These are phyloP conservation scores for Lactifluus volemus DNA, from an alignment of 768 basidiomycete genomes.

Conservation along the genomic window DNA sequence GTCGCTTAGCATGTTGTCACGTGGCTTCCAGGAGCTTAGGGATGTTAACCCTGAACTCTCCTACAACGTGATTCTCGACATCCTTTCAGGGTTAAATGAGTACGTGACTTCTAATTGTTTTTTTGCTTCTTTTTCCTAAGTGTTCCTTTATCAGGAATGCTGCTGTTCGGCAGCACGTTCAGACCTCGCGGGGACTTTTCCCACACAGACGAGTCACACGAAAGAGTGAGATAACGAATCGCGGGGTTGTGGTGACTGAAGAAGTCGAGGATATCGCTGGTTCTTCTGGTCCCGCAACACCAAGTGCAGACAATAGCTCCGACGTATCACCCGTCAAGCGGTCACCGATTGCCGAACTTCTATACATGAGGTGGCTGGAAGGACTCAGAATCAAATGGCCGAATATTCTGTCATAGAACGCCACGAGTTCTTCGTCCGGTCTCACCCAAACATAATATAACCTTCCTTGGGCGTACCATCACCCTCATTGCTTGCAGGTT, in stretches of 20 bases:
- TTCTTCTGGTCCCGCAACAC: conserved; percentile 25
- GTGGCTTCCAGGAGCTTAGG: conserved; percentile 83
- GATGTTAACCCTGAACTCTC: conserved; percentile 78
- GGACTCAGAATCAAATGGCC: conserved; percentile 90
- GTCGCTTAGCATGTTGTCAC: conserved; percentile 78
- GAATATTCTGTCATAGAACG: conserved; percentile 37
- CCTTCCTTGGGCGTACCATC: background rate
- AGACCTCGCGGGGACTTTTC: conserved; percentile 72
- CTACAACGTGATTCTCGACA: conserved; percentile 81
- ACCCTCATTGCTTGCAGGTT: background rate
- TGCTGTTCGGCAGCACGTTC: conserved; percentile 73
- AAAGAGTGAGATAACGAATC: conserved; percentile 78
- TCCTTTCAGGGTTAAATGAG: conserved; percentile 89
- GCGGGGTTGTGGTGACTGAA: conserved; percentile 77
- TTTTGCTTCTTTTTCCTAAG: conserved; percentile 3
- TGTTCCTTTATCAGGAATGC: conserved; percentile 44
- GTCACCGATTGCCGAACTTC: conserved; percentile 88
- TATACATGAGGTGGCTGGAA: conserved; percentile 97
- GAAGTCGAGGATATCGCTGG: conserved; percentile 49
- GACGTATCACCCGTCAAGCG: conserved; percentile 37
- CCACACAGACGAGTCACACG: conserved; percentile 72
- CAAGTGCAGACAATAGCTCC: conserved; percentile 26
- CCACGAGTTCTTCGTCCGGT: background rate
- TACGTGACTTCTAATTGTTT: conserved; percentile 32
- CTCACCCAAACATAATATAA: too few species aligned